Base-by-base conservation (phyloP, 352 stramenopile species). In the Blastocystis sp. region DNA sequence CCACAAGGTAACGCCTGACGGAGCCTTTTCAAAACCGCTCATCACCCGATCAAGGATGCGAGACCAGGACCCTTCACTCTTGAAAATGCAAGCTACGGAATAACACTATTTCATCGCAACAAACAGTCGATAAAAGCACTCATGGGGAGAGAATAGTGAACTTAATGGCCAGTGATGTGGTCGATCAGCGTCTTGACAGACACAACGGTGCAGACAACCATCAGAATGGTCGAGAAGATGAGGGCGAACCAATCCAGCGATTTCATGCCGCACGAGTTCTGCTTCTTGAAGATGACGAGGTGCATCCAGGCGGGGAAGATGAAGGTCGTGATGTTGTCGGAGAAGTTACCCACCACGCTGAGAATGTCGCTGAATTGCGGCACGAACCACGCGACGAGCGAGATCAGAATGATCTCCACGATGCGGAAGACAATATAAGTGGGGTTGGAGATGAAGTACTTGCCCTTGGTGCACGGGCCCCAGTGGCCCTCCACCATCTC, bases 401-500 rank as follows among this genome's bases (percentile, higher is more conserved):
- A 88, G 62, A 88, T 88, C 40, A 74, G 48, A 0, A 88, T 28
- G 21, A 88, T 79, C 56, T 88, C 64, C 28, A 88, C 64, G 28
- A 76, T 79, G 19, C 78, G 64, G 78, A 88, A 88, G 43, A 77
- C 17, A 19, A 88, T 79, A 53, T 79, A 79, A 14, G 62, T 65
- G 9, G 67, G 67, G 52, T 88, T 79, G 45, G 61, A 77, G 23
- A 88, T 79, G 28, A 88, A 88, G 45, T 28, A 53, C 23, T 48
- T 64, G 17, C 64, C 67, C 67, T 76, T 88, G 3, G 64, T 88
- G n/a, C 45, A 78, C 21, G 52, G 48, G 40, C 67, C 67, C 64
- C 64, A 88, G 65, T 88, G 64, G 19, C 64, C 78, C 67, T 88
- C 78, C 5, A 79, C 67, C 64, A 88, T 88, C 67, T 88, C 78